Evolutionary conservation across 2,329 filamentous ascomycete species (phyloP).

Genomic region (Xylaria sp.): DNA sequence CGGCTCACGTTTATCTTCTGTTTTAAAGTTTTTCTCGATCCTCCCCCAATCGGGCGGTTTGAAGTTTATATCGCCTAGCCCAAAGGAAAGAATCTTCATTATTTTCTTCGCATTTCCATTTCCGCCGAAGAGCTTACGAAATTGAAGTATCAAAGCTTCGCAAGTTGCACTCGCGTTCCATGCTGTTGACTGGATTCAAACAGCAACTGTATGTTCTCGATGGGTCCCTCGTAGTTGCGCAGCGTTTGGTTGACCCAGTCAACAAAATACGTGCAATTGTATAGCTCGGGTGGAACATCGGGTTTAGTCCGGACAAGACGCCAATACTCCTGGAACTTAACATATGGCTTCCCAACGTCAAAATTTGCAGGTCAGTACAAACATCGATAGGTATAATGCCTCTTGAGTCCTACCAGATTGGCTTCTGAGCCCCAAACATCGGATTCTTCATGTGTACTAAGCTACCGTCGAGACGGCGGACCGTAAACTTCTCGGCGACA

Average conservation of each 20-base stretch:
- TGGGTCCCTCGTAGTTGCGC: slow-evolving; percentile 34
- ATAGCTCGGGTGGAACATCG: slow-evolving; percentile 38
- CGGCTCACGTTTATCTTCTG: slow-evolving; percentile 28
- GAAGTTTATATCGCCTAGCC: slow-evolving; percentile 40
- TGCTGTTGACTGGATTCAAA: slow-evolving; percentile 34
- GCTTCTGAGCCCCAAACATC: slow-evolving; percentile 37
- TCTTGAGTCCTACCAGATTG: slow-evolving; percentile 40
- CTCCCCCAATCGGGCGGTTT: slow-evolving; percentile 39
- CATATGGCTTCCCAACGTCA: slow-evolving; percentile 36
- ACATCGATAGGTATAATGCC: neutral
- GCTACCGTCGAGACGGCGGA: slow-evolving; percentile 42
- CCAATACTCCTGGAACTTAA: slow-evolving; percentile 45
- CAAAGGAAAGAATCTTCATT: slow-evolving; percentile 45
- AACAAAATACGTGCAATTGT: slow-evolving; percentile 45
- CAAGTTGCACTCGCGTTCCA: slow-evolving; percentile 41
- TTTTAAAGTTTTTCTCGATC: slow-evolving; percentile 26
- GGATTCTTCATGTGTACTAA: slow-evolving; percentile 41
- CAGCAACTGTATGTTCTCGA: slow-evolving; percentile 28
- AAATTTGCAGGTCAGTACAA: slow-evolving; percentile 24
- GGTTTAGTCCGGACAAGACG: slow-evolving; percentile 27
- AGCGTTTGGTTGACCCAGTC: slow-evolving; percentile 42
- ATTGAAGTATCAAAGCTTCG: slow-evolving; percentile 36
- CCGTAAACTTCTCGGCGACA: slow-evolving; percentile 40
- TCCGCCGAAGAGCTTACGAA: slow-evolving; percentile 34
- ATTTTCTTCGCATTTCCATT: slow-evolving; percentile 34